These are phyloP conservation scores for Penicillium ucsense DNA, from an alignment of 495 filamentous ascomycete species.

Conservation along the genomic window DNA sequence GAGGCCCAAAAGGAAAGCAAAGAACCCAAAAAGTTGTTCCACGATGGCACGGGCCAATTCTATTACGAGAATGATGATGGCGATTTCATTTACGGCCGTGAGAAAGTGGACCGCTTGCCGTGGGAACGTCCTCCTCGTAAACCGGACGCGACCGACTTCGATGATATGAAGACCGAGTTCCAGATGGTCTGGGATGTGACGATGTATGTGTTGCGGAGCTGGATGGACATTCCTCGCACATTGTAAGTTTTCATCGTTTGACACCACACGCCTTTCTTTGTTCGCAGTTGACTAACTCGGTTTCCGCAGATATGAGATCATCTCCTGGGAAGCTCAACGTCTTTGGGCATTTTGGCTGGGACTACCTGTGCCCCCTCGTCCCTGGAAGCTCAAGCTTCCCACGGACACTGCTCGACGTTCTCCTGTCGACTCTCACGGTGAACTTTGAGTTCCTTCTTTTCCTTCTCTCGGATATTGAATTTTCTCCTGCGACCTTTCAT, in stretches of 20 bases:
- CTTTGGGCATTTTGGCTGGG: constrained; percentile 75
- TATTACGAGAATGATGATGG: constrained; percentile 35
- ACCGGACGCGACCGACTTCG: constrained; percentile 34
- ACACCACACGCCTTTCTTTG: too few relatives aligned
- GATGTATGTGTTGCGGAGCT: constrained; percentile 58
- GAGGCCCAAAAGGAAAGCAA: constrained; percentile 5
- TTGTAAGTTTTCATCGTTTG: constrained; percentile 48
- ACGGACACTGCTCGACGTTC: not conserved
- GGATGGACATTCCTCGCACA: constrained; percentile 56
- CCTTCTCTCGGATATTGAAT: too few relatives aligned
- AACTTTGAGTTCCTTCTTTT: constrained; percentile 33
- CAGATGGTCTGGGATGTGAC: constrained; percentile 48
- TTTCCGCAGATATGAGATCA: constrained; percentile 47
- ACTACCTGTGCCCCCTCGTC: constrained; percentile 56
- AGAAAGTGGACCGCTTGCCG: constrained; percentile 17
- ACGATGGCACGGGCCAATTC: constrained; percentile 29
- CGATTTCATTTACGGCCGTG: constrained; percentile 25
- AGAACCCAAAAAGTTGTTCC: constrained; percentile 15
- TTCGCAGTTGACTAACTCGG: not conserved
- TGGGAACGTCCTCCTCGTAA: constrained; percentile 27
- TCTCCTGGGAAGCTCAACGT: constrained; percentile 48
- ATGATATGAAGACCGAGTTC: constrained; percentile 56
- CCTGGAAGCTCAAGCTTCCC: constrained; percentile 52
- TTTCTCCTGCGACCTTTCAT: too few relatives aligned
- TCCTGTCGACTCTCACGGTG: constrained; percentile 13